Percentiles rank a stretch among this genome's conserved stretches.
Evolutionary conservation across 306 rosid genomes (phyloP).

Genomic region (Abrus precatorius): DNA sequence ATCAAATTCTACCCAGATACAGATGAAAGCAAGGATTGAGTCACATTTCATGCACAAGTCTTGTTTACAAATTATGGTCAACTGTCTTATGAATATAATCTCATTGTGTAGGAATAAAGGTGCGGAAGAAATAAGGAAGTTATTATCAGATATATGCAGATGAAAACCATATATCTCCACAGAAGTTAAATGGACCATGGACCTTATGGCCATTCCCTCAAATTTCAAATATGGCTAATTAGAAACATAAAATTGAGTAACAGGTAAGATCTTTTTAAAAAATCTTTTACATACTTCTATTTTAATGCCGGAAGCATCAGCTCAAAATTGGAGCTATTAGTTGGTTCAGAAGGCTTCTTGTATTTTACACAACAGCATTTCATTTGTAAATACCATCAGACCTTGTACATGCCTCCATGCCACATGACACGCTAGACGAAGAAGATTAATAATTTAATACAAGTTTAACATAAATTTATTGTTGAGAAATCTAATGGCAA

Average conservation of each 20-base stretch:
- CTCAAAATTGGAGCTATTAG: background rate
- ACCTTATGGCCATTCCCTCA: conserved; percentile 1
- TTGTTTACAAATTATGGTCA: background rate
- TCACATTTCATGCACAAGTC: background rate
- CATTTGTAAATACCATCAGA: conserved; percentile 26
- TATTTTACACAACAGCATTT: background rate
- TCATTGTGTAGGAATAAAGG: background rate
- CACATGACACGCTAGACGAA: background rate
- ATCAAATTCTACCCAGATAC: conserved; percentile 16
- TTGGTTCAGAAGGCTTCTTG: background rate
- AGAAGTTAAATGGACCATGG: background rate
- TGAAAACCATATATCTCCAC: background rate
- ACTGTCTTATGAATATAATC: background rate
- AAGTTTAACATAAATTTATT: conserved; percentile 7
- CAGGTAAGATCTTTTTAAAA: background rate
- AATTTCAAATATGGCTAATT: background rate
- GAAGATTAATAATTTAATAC: background rate
- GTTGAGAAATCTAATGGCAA: conserved; percentile 25
- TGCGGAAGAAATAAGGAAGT: background rate
- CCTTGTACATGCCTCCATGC: conserved; percentile 2
- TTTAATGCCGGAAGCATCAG: background rate
- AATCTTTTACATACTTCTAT: background rate
- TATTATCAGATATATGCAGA: background rate
- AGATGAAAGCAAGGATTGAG: conserved; percentile 13
- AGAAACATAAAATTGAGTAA: background rate